A percentile compares a stretch with the other conserved stretches of the same genome.
Evolutionary conservation across 108 stramenopile genomes (phyloP).

Genomic region (Stephanodiscus triporus): DNA sequence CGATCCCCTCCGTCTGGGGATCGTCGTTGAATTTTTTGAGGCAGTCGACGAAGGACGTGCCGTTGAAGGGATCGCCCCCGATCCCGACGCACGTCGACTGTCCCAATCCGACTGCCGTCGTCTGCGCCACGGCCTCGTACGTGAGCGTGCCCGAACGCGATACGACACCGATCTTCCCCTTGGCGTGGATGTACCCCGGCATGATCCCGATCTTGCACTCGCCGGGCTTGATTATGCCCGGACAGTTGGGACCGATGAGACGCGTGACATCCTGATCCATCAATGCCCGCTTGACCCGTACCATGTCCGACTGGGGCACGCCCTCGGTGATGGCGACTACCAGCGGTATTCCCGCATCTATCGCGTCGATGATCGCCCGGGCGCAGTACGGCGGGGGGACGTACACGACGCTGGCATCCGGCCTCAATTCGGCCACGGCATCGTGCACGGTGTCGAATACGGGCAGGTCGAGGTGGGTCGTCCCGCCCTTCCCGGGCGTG

Average conservation of each 20-base stretch:
- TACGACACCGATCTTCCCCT: slow-evolving; percentile 98
- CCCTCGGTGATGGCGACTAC: slow-evolving; percentile 99
- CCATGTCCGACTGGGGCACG: slow-evolving; percentile 99
- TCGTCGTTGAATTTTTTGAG: slow-evolving; percentile 97
- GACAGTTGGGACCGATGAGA: slow-evolving; percentile 99
- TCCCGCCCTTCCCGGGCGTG: slow-evolving; percentile 97
- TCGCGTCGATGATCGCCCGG: slow-evolving; percentile 92
- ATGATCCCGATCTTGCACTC: slow-evolving; percentile 99
- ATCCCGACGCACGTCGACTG: slow-evolving; percentile 98
- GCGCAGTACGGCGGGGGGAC: slow-evolving; percentile 98
- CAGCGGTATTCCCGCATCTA: slow-evolving; percentile 94
- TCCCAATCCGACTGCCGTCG: slow-evolving; percentile 94
- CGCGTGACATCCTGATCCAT: slow-evolving; percentile 72
- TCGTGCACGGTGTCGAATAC: slow-evolving; percentile 96
- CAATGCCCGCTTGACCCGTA: slow-evolving; percentile 91
- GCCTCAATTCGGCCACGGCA: slow-evolving; percentile 81
- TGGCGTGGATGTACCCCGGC: slow-evolving; percentile 98
- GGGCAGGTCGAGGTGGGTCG: slow-evolving; percentile 91
- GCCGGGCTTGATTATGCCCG: slow-evolving; percentile 99
- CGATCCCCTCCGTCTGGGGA: slow-evolving; percentile 97
- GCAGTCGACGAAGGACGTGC: slow-evolving; percentile 99
- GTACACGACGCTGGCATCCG: slow-evolving; percentile 98
- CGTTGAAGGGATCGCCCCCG: slow-evolving; percentile 99
- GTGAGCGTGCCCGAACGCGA: slow-evolving; percentile 96
- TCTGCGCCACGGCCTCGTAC: slow-evolving; percentile 98